Conservation (phyloP, 1,284 basidiomycete genomes). For the Meripilus lineatus region DNA sequence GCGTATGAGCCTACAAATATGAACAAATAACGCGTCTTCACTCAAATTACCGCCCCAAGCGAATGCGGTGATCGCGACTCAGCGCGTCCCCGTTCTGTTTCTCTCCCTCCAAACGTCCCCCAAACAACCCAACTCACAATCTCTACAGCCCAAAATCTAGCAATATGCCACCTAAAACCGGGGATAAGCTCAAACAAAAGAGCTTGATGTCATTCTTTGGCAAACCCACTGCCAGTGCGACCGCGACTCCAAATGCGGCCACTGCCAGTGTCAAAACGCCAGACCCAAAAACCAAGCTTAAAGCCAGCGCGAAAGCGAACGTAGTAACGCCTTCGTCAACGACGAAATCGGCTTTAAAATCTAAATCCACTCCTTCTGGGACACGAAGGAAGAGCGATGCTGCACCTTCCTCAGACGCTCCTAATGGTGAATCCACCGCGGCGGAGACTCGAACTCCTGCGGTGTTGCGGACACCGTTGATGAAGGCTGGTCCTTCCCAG, state of each 20-base stretch:
- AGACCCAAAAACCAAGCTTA: slow-evolving; percentile 24
- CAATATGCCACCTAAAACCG: slow-evolving; percentile 2
- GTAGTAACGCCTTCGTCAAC: background rate
- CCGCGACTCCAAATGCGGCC: slow-evolving; percentile 20
- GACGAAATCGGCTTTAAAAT: no score
- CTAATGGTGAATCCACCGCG: slow-evolving; percentile 15
- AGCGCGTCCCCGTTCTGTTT: no score
- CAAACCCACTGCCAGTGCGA: slow-evolving; percentile 32
- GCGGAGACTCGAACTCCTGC: no score
- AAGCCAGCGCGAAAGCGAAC: slow-evolving; percentile 15
- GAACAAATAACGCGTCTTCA: no score
- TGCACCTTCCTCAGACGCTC: slow-evolving; percentile 21
- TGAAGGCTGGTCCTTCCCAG: slow-evolving; percentile 22
- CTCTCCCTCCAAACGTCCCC: no score
- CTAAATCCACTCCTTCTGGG: slow-evolving; percentile 4
- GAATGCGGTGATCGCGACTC: no score
- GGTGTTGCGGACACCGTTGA: slow-evolving; percentile 21
- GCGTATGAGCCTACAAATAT: no score
- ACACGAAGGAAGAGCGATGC: slow-evolving; percentile 7
- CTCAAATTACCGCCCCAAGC: no score
- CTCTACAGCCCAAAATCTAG: no score
- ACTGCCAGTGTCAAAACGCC: slow-evolving; percentile 23
- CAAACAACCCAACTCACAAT: no score
- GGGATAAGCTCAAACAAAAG: slow-evolving; percentile 62
- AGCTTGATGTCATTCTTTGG: slow-evolving; percentile 68